Base-by-base conservation (phyloP, 1,139 yeast species). In the Debaryomyces psychrophilus region DNA sequence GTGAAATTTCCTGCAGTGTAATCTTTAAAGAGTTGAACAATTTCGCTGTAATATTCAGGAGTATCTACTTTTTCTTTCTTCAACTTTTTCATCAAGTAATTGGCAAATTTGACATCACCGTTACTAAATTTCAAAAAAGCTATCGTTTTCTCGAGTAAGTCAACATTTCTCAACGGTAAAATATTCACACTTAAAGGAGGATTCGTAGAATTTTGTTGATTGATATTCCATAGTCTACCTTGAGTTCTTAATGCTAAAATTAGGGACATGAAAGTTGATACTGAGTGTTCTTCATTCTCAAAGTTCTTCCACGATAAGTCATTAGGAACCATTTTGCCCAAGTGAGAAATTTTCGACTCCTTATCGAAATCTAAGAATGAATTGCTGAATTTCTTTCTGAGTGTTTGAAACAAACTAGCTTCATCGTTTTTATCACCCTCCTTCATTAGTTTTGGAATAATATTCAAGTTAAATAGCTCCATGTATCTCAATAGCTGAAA, bases 1-100 rank as follows among this genome's bases (percentile, higher is more conserved):
- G 62, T 54, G 33, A 78, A 56, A 42, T 81, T 79, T 0, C 80
- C 83, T 12, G 76, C 70, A 9, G 78, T 69, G 53, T 77, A 83
- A 36, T 77, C 76, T 49, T 73, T 77, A 48, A 83, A 58, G 44
- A 82, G 55, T 20, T 60, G 66, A 11, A 82, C 59, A 2, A 76
- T 62, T 2, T 67, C 68, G 0, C 61, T 54, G 48, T 68, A 75
- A 45, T 57, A 51, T n/a, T 44, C 45, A 2, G 76, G 73, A n/a
- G 45, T 27, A 8, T 41, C 26, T 6, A 25, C 4, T 14, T 22
- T 18, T 29, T 48, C 50, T 27, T 63, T 66, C n/a, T 47, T 37
- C 22, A 64, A 52, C 23, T 49, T 45, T 3, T 45, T 22, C 11
- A 53, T 51, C 23, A 60, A 61, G 45, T 60, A 65, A 7, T 56